Evolutionary conservation across 805 yeast species (phyloP).

Genomic region (Ogataea parapolymorpha): DNA sequence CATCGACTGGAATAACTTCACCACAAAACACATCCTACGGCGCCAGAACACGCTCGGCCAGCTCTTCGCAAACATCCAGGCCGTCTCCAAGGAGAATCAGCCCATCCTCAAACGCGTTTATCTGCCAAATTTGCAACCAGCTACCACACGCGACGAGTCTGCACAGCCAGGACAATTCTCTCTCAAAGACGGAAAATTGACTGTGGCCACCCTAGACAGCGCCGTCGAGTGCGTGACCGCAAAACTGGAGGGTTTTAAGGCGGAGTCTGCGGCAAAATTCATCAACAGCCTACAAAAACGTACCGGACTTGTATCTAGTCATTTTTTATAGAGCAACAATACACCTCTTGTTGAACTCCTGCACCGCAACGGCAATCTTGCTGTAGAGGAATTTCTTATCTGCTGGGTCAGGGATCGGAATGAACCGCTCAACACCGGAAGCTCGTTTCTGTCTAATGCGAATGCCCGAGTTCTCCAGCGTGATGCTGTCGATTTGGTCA

Average conservation of each 20-base stretch:
- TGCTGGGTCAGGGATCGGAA: constrained; percentile 70
- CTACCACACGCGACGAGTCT: not conserved
- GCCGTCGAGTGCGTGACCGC: constrained; percentile 35
- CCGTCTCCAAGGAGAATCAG: constrained; percentile 28
- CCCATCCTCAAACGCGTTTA: constrained; percentile 40
- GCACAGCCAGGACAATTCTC: constrained; percentile 29
- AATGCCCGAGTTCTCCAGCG: constrained; percentile 78
- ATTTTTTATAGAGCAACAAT: constrained; percentile 21
- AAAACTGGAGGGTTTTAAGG: constrained; percentile 53
- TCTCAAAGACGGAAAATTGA: constrained; percentile 18
- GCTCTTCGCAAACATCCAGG: constrained; percentile 41
- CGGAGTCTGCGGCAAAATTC: constrained; percentile 47
- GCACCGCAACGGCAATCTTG: constrained; percentile 76
- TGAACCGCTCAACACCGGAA: constrained; percentile 48
- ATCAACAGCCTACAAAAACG: constrained; percentile 43
- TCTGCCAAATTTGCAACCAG: constrained; percentile 37
- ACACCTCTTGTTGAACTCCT: constrained; percentile 61
- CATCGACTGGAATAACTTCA: constrained; percentile 44
- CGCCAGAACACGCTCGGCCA: constrained; percentile 54
- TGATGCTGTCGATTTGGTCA: constrained; percentile 62
- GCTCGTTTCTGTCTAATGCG: constrained; percentile 50
- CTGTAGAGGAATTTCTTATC: constrained; percentile 66
- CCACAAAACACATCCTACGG: constrained; percentile 39
- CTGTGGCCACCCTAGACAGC: constrained; percentile 45
- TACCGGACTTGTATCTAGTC: constrained; percentile 29